Evolutionary conservation across 139 green algal genomes (phyloP).

Genomic region (Edaphochlamys debaryana): DNA sequence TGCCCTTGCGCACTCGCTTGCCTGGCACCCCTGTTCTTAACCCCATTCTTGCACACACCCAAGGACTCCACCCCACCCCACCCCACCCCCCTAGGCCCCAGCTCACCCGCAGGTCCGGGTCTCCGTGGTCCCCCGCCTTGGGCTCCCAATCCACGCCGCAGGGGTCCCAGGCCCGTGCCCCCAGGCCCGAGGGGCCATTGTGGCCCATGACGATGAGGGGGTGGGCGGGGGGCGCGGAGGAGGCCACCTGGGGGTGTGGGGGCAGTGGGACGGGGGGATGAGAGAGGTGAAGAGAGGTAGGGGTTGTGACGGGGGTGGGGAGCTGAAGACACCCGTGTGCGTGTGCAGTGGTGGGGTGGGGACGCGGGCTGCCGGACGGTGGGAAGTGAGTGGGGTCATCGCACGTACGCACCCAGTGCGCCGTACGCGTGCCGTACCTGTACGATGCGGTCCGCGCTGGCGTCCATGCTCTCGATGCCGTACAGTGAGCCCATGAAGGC

Average conservation of each 20-base stretch:
- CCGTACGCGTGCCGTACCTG: slow-evolving; percentile 11
- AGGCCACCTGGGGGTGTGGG: neutral
- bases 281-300: no score
- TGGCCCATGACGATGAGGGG: slow-evolving; percentile 68
- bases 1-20: no score
- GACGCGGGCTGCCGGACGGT: no score
- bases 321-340: no score
- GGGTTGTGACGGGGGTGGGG: no score
- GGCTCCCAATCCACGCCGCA: neutral
- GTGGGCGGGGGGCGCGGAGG: slow-evolving; percentile 23
- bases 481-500: slow-evolving; percentile 68
- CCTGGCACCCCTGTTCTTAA: no score
- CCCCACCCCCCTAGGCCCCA: no score
- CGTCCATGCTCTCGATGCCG: slow-evolving; percentile 47
- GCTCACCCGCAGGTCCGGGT: slow-evolving; percentile 33
- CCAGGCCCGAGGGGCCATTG: slow-evolving; percentile 68
- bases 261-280: neutral
- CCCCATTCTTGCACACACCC: no score
- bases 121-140: slow-evolving; percentile 22
- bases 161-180: neutral
- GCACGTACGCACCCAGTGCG: no score
- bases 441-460: slow-evolving; percentile 51
- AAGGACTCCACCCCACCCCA: no score
- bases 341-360: no score
- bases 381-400: no score